phyloP scores from a whole-genome alignment of 1,139 yeast genomes.

The Schizosaccharomyces versatilis region DNA sequence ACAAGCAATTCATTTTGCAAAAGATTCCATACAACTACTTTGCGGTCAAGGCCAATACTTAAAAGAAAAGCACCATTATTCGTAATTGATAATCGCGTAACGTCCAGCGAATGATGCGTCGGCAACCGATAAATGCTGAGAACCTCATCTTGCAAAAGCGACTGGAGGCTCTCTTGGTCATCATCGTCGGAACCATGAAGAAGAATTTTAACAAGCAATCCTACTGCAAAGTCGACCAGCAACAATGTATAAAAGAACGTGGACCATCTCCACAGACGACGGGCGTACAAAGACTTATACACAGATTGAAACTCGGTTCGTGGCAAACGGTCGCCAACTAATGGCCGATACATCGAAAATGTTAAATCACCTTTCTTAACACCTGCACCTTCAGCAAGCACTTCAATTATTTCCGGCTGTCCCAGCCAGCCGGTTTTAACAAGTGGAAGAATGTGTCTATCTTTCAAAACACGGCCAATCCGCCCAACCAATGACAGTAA shows the following conservation, averaged over 20 bases:
- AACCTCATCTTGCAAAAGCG: not conserved
- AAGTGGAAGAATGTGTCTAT: not conserved
- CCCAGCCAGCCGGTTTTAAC: not conserved
- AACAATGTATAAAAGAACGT: not conserved
- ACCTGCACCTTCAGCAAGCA: not conserved
- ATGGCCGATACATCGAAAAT: not conserved
- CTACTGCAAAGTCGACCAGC: not conserved
- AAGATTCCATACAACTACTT: not conserved
- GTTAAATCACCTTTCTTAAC: not conserved
- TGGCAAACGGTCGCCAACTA: not conserved
- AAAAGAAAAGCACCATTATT: not conserved
- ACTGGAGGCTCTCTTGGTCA: not conserved
- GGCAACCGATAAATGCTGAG: not conserved
- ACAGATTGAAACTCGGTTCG: not conserved
- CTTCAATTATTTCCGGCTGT: not conserved
- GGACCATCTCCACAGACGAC: slow-evolving; percentile 2
- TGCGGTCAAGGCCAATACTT: not conserved
- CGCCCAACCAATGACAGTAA: not conserved
- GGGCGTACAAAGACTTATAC: not conserved
- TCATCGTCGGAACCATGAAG: not conserved
- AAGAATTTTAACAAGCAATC: not conserved
- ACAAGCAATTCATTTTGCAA: not conserved
- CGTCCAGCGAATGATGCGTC: not conserved
- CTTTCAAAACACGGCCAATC: not conserved
- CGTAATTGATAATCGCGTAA: not conserved